These are phyloP conservation scores for Chlamydomonas reinhardtii DNA, from an alignment of 163 green algal species.

Conservation along the genomic window DNA sequence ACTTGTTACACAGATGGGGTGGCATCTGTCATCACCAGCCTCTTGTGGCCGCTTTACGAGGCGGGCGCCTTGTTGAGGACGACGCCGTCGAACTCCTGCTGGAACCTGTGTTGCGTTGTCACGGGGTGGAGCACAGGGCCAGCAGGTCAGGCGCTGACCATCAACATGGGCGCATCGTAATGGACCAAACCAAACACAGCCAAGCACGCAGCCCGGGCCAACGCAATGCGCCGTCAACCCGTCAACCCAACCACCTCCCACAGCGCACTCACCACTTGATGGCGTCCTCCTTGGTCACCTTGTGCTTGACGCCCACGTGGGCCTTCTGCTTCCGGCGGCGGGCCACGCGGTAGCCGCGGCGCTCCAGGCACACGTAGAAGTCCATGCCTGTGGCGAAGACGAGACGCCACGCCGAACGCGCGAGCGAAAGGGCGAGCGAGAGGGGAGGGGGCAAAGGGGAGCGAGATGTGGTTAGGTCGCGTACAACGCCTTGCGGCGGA, in stretches of 20 bases:
- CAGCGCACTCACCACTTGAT: slow-evolving; percentile 93
- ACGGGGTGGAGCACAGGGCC: too few species aligned
- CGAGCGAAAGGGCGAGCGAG: neutral
- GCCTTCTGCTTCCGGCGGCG: slow-evolving; percentile 77
- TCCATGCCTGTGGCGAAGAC: slow-evolving; percentile 93
- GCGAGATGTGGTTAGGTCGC: neutral
- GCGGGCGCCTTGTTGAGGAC: slow-evolving; percentile 89
- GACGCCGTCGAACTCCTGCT: slow-evolving; percentile 97
- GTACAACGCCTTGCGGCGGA: neutral
- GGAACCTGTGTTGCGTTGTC: slow-evolving; percentile 80
- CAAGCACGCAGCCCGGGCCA: too few species aligned
- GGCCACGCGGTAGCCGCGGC: slow-evolving; percentile 95
- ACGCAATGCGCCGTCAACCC: too few species aligned
- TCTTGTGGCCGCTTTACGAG: slow-evolving; percentile 18
- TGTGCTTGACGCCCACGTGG: slow-evolving; percentile 92
- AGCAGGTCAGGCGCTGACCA: too few species aligned
- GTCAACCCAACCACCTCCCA: too few species aligned
- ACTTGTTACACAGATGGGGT: too few species aligned
- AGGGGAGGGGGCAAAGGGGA: neutral
- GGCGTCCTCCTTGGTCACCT: slow-evolving; percentile 97
- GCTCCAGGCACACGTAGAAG: slow-evolving; percentile 99
- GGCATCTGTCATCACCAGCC: too few species aligned
- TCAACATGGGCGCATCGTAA: too few species aligned
- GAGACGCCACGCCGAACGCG: neutral
- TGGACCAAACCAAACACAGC: too few species aligned